Evolutionary conservation across 148 eudicot species (phyloP).

Genomic region (Spergularia bocconei): DNA sequence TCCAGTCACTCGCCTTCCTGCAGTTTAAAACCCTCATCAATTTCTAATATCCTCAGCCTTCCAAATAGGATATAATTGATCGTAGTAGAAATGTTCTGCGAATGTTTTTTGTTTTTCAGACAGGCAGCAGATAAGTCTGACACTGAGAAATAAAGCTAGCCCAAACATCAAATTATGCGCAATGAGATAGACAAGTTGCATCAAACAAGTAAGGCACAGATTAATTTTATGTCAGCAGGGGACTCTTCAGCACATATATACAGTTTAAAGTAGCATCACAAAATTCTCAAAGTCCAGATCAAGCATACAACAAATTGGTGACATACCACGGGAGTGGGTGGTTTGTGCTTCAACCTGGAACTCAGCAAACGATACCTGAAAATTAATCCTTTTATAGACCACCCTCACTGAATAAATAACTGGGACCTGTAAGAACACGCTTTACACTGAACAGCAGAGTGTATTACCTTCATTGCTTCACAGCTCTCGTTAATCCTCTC

Average conservation of each 20-base stretch:
- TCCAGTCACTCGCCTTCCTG: not conserved
- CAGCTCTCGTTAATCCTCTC: constrained; percentile 58
- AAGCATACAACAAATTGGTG: constrained; percentile 6
- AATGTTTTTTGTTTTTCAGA: too few species aligned
- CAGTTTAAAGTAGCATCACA: not conserved
- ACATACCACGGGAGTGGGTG: constrained; percentile 67
- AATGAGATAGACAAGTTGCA: not conserved
- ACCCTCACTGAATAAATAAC: not conserved
- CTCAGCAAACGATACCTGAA: constrained; percentile 63
- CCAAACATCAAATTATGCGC: not conserved
- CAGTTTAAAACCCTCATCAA: not conserved
- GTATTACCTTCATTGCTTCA: constrained; percentile 68
- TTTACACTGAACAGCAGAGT: constrained; percentile 8
- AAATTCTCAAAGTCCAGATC: not conserved
- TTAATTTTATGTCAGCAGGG: not conserved
- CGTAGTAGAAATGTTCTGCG: too few species aligned
- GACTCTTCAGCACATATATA: not conserved
- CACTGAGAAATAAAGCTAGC: not conserved
- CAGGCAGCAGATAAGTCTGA: not conserved
- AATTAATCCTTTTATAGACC: constrained; percentile 4
- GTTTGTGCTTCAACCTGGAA: constrained; percentile 63
- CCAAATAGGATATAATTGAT: too few species aligned
- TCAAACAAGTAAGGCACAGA: not conserved
- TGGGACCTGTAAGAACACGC: not conserved
- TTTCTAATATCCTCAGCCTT: too few species aligned